Evolutionary conservation across 1,139 yeast genomes (phyloP), one percentile per base, ranked within the genome.

Genomic region (Arxiozyma heterogenica): DNA sequence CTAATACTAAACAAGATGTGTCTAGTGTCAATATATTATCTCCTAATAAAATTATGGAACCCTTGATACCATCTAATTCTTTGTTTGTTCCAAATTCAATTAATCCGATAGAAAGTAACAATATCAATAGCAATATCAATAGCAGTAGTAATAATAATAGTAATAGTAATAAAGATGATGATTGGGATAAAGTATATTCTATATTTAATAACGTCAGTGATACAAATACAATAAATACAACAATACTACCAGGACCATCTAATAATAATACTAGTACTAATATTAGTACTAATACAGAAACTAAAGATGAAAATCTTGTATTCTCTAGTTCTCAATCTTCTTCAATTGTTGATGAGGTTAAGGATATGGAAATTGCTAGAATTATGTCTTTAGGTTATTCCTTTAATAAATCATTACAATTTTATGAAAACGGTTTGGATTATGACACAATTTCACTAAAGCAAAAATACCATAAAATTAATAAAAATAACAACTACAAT

Each of bases 341-440:
- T 6, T 17, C 48, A 25, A 54, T 64, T 9, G 63, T 65, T 4
- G 70, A 67, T 53, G 70, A 66, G 51, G 65, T 64, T 2, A 62
- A 57, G 50, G 71, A 67, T 52, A 64, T 66, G 69, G 70, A 67
- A 53, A 59, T 67, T 21, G 69, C 71, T 1, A 60, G 55, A 50
- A 49, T 67, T 49, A 66, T 67, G 70, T 66, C 70, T 1, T 74
- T 79, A 34, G 39, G 39, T 12, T 34, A 34, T 34, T 34, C 39
- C 4, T 12, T 34, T 34, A 12, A 34, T 1, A 12, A 34, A 15
- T 34, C 39, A 15, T 34, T 34, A 6, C 17, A 34, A 12, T 12
- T 34, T 6, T 34, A 34, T 15, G 39, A 34, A 34, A 34, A 12
- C 15, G 39, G 39, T 34, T 34, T 34, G n/a, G 39, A 34, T 15